A percentile compares a stretch with the other conserved stretches of the same genome.
Conservation (phyloP, 352 stramenopile genomes). For the Pythium rishiriense region DNA sequence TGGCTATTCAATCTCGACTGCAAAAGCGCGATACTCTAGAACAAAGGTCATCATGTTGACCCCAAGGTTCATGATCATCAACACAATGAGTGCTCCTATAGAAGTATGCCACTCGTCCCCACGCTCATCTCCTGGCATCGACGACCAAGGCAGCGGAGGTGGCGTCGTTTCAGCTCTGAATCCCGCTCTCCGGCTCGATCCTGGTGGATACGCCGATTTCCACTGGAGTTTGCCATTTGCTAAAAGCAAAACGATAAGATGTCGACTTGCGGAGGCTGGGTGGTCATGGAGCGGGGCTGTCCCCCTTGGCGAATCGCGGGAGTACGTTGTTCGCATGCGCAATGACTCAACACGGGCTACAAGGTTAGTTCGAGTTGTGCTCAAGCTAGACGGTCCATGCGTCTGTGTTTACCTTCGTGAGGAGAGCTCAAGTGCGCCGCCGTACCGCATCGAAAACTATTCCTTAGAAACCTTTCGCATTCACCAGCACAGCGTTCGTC, state of each 20-base stretch:
- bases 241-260: conserved; percentile 76
- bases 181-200: conserved; percentile 65
- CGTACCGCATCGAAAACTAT: conserved; percentile 89
- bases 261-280: conserved; percentile 66
- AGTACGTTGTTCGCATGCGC: conserved; percentile 82
- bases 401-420: conserved; percentile 84
- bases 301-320: conserved; percentile 68
- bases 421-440: conserved; percentile 72
- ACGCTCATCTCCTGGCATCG: conserved; percentile 38
- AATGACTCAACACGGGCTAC: conserved; percentile 80
- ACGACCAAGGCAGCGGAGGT: conserved; percentile 28
- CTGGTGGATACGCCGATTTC: conserved; percentile 81
- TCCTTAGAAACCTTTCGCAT: conserved; percentile 87
- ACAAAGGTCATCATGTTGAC: conserved; percentile 89
- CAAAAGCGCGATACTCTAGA: conserved; percentile 75
- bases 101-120: conserved; percentile 82
- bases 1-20: conserved; percentile 76
- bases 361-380: conserved; percentile 73
- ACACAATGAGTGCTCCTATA: conserved; percentile 64
- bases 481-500: conserved; percentile 78
- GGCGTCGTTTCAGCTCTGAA: conserved; percentile 64
- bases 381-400: conserved; percentile 77
- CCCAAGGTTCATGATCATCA: conserved; percentile 84
- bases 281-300: conserved; percentile 87
- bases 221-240: conserved; percentile 76